These are phyloP conservation scores for Psilocybe sp. DNA, from an alignment of 768 basidiomycete genomes.

Conservation along the genomic window DNA sequence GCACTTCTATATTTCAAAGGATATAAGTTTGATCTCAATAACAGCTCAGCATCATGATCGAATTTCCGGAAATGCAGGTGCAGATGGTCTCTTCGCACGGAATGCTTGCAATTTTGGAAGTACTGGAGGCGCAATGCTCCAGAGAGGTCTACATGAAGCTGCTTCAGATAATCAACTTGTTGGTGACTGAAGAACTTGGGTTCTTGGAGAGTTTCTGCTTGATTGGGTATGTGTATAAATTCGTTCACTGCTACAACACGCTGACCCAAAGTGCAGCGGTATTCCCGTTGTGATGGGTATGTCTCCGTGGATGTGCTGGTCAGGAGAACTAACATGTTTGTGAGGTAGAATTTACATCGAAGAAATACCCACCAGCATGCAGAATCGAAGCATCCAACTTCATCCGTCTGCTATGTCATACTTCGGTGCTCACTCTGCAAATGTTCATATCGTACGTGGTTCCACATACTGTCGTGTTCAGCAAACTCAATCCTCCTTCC, in stretches of 20 bases:
- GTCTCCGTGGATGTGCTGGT: slow-evolving; percentile 15
- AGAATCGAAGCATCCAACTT: slow-evolving; percentile 95
- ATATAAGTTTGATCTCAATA: not conserved
- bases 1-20: slow-evolving; percentile 1
- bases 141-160: slow-evolving; percentile 84
- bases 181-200: slow-evolving; percentile 71
- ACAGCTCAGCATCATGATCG: slow-evolving; percentile 73
- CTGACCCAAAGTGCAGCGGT: slow-evolving; percentile 45
- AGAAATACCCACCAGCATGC: slow-evolving; percentile 90
- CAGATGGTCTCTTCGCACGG: slow-evolving; percentile 93
- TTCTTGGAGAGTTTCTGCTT: slow-evolving; percentile 95
- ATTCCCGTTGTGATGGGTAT: slow-evolving; percentile 93
- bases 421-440: slow-evolving; percentile 90
- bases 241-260: slow-evolving; percentile 51
- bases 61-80: slow-evolving; percentile 79
- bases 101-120: slow-evolving; percentile 91
- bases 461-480: not conserved
- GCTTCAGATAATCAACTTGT: slow-evolving; percentile 85
- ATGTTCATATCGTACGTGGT: slow-evolving; percentile 98
- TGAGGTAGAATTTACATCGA: slow-evolving; percentile 82
- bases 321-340: not conserved
- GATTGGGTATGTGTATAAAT: slow-evolving; percentile 55
- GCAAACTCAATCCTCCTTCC: not conserved
- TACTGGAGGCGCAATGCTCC: slow-evolving; percentile 83
- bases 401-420: slow-evolving; percentile 87